These are phyloP conservation scores for Aspergillus fijiensis DNA, from an alignment of 2,329 filamentous ascomycete genomes.

Conservation along the genomic window DNA sequence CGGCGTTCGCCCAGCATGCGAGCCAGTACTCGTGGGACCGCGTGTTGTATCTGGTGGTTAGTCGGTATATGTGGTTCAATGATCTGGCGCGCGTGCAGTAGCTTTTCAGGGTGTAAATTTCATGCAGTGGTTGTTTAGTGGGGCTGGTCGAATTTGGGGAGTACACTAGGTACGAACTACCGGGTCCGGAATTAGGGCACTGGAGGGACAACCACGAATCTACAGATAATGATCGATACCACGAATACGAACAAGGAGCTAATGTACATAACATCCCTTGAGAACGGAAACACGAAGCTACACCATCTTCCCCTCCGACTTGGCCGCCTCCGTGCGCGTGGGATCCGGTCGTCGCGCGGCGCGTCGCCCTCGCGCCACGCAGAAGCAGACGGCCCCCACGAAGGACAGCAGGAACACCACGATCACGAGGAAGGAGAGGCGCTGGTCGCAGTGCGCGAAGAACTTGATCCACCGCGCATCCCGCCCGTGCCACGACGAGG, in stretches of 20 bases:
- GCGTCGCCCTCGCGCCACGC: not conserved
- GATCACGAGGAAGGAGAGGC: slow-evolving; percentile 6
- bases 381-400: not conserved
- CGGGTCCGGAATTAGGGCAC: too few relatives aligned
- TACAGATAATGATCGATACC: too few relatives aligned
- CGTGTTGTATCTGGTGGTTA: slow-evolving; percentile 41
- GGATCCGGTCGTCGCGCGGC: not conserved
- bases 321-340: not conserved
- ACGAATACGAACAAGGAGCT: not conserved
- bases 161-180: too few relatives aligned
- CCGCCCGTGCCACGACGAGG: slow-evolving; percentile 46
- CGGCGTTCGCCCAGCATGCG: slow-evolving; percentile 39
- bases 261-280: too few relatives aligned
- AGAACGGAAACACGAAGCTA: not conserved
- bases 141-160: too few relatives aligned
- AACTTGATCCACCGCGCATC: slow-evolving; percentile 35
- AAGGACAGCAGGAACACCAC: not conserved
- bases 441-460: slow-evolving; percentile 9
- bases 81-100: slow-evolving; percentile 16
- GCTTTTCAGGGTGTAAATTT: too few relatives aligned
- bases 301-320: not conserved
- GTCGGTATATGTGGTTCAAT: slow-evolving; percentile 47
- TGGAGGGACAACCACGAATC: too few relatives aligned
- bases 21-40: slow-evolving; percentile 47
- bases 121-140: too few relatives aligned